Conservation (phyloP, 768 basidiomycete genomes). For the Rhodotorula diobovata region DNA sequence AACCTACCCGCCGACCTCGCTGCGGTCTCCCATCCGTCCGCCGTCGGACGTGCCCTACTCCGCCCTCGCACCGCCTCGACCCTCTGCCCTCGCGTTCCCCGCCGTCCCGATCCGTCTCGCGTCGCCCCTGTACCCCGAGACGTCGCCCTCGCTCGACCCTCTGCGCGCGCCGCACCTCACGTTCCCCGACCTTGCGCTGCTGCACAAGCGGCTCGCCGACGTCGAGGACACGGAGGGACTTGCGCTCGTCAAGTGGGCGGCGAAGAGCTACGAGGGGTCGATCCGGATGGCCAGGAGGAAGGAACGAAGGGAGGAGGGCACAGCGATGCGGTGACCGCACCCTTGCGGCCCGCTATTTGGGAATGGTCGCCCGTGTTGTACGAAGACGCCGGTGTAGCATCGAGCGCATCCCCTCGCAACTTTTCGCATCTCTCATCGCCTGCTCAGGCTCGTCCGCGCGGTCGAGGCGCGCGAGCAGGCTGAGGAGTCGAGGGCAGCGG, state of each 20-base stretch:
- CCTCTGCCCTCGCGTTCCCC: background rate
- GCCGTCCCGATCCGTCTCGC: slow-evolving; percentile 16
- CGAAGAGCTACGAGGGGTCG: slow-evolving; percentile 19
- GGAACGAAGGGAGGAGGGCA: slow-evolving; percentile 13
- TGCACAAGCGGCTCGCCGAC: slow-evolving; percentile 28
- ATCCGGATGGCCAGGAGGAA: slow-evolving; percentile 7
- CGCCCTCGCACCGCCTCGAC: background rate
- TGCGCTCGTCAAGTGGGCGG: slow-evolving; percentile 18
- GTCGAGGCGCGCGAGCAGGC: too few species aligned
- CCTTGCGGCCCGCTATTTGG: too few species aligned
- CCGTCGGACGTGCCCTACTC: background rate
- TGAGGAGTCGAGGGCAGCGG: too few species aligned
- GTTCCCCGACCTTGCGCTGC: slow-evolving; percentile 20
- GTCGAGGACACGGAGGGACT: slow-evolving; percentile 23
- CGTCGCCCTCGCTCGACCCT: slow-evolving; percentile 3
- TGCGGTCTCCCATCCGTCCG: slow-evolving; percentile 1
- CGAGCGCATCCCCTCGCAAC: background rate
- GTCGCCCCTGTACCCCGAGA: slow-evolving; percentile 32
- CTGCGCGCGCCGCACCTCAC: slow-evolving; percentile 22
- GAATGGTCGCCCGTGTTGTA: background rate
- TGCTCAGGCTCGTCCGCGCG: too few species aligned
- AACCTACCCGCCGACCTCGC: slow-evolving; percentile 17
- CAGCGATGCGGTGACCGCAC: too few species aligned
- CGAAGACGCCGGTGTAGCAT: background rate
- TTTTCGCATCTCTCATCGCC: background rate